These are phyloP conservation scores for Scheffersomyces spartinae DNA, from an alignment of 805 yeast species.

Conservation along the genomic window DNA sequence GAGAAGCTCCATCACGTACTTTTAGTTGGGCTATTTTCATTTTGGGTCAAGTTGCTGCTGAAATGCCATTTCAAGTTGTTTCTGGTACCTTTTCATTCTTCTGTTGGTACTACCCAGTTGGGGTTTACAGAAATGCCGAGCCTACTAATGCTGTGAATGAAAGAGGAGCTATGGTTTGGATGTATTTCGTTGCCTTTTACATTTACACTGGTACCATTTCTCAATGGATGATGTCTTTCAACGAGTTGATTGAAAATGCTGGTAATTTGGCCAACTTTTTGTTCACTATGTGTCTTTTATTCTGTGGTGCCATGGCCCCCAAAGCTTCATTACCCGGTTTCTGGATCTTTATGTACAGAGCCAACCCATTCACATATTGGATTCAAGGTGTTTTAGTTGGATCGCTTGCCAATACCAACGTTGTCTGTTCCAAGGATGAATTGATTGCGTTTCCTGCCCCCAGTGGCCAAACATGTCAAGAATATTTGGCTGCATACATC, in stretches of 20 bases:
- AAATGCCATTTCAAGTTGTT: constrained; percentile 34
- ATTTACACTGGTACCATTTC: constrained; percentile 49
- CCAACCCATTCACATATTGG: constrained; percentile 55
- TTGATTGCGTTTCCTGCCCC: constrained; percentile 40
- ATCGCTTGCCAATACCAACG: constrained; percentile 18
- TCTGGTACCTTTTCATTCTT: constrained; percentile 31
- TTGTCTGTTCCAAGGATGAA: constrained; percentile 39
- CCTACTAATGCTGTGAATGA: constrained; percentile 16
- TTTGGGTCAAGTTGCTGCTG: constrained; percentile 29
- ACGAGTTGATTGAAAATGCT: constrained; percentile 33
- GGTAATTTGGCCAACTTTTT: constrained; percentile 27
- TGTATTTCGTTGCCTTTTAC: constrained; percentile 25
- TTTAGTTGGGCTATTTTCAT: constrained; percentile 33
- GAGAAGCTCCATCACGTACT: constrained; percentile 32
- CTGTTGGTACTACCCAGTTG: constrained; percentile 54
- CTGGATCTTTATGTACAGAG: constrained; percentile 71
- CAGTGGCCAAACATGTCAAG: constrained; percentile 44
- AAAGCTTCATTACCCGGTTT: constrained; percentile 17
- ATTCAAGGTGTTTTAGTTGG: constrained; percentile 37
- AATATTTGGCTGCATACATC: constrained; percentile 35
- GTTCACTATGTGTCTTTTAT: constrained; percentile 6
- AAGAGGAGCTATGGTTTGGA: constrained; percentile 13
- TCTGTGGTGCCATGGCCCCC: constrained; percentile 8
- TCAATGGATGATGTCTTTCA: constrained; percentile 29
- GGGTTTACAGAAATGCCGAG: constrained; percentile 18